Evolutionary conservation across 352 stramenopile species (phyloP).

Genomic region (Globisporangium camurandrum): DNA sequence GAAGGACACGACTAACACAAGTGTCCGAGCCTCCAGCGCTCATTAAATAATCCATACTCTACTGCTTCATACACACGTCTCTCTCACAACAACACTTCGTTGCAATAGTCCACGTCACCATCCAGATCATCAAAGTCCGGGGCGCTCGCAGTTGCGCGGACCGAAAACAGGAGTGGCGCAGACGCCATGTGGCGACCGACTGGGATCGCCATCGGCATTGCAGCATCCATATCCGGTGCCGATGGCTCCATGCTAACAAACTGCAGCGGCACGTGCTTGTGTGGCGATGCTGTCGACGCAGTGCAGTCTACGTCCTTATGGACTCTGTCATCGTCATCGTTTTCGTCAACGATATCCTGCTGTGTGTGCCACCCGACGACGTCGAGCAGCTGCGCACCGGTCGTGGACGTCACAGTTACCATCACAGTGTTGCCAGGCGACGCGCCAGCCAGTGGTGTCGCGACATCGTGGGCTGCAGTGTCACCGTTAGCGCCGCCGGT

Average conservation of each 20-base stretch:
- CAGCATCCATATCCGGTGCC: slow-evolving; percentile 10
- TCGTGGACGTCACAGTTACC: slow-evolving; percentile 17
- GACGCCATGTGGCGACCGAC: slow-evolving; percentile 5
- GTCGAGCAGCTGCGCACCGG: slow-evolving; percentile 15
- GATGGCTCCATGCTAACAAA: slow-evolving; percentile 12
- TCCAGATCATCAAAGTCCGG: slow-evolving; percentile 17
- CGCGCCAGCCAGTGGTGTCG: slow-evolving; percentile 7
- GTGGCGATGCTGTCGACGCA: slow-evolving; percentile 13
- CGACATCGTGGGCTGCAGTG: slow-evolving; percentile 3
- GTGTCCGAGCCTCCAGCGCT: too few species aligned
- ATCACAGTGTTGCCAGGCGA: slow-evolving; percentile 10
- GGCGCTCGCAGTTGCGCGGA: slow-evolving; percentile 11
- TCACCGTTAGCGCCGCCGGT: neutral
- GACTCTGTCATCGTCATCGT: slow-evolving; percentile 34
- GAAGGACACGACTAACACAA: too few species aligned
- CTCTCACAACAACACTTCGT: too few species aligned
- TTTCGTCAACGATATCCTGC: slow-evolving; percentile 19
- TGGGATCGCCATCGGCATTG: slow-evolving; percentile 8
- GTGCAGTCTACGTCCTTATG: too few species aligned
- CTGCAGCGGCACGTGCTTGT: slow-evolving; percentile 12
- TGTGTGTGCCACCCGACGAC: slow-evolving; percentile 41
- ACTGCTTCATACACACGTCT: too few species aligned
- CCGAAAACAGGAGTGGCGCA: slow-evolving; percentile 7
- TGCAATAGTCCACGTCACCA: slow-evolving; percentile 6
- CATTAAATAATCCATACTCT: too few species aligned